phyloP scores from a whole-genome alignment of 2,329 filamentous ascomycete species.

The Paraphaeosphaeria sporulosa region DNA sequence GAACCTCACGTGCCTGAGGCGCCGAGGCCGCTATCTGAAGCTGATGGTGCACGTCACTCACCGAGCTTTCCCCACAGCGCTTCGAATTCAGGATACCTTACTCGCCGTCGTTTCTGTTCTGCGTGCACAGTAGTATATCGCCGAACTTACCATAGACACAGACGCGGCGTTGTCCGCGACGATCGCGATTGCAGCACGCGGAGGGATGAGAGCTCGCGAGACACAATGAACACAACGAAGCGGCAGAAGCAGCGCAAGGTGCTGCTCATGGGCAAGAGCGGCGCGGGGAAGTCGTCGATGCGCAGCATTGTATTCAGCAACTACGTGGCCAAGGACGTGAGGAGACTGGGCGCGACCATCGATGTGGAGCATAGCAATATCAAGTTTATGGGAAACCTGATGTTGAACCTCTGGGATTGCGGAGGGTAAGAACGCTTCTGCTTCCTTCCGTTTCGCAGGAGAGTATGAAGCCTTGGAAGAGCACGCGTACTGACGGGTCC shows the following conservation, averaged over 20 bases:
- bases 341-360: slow-evolving; percentile 91
- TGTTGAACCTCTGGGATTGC: slow-evolving; percentile 98
- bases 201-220: not conserved
- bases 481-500: not conserved
- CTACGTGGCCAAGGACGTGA: slow-evolving; percentile 95
- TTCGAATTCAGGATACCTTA: not conserved
- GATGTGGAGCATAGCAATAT: slow-evolving; percentile 98
- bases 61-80: not conserved
- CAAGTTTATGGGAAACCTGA: slow-evolving; percentile 97
- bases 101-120: not conserved
- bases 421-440: slow-evolving; percentile 68
- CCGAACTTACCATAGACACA: not conserved
- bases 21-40: not conserved
- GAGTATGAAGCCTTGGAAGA: not conserved
- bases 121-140: not conserved
- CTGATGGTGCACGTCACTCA: slow-evolving; percentile 8
- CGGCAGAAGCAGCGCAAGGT: slow-evolving; percentile 63
- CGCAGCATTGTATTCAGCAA: slow-evolving; percentile 99
- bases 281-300: slow-evolving; percentile 98
- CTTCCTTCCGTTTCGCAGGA: not conserved
- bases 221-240: slow-evolving; percentile 50
- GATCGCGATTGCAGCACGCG: not conserved
- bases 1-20: slow-evolving; percentile 2
- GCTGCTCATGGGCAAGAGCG: slow-evolving; percentile 82
- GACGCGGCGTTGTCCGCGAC: not conserved